phyloP scores from a whole-genome alignment of 805 yeast genomes.

The Starmerella vaccinii region DNA sequence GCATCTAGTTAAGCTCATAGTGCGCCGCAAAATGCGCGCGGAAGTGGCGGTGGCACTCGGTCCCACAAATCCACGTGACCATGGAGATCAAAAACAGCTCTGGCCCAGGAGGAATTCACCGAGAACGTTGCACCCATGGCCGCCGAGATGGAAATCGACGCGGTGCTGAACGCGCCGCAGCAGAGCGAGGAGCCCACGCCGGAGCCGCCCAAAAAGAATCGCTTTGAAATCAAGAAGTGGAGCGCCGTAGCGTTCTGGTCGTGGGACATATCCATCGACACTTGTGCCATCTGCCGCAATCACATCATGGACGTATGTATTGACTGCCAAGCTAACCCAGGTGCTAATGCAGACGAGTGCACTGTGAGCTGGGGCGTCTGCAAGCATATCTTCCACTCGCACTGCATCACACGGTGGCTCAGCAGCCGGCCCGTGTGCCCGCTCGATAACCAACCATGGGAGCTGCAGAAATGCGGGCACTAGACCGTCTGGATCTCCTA shows the following conservation, averaged over 20 bases:
- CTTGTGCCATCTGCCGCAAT: conserved; percentile 96
- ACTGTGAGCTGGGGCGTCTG: conserved; percentile 96
- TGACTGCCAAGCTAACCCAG: conserved; percentile 83
- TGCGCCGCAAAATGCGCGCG: no score
- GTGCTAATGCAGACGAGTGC: conserved; percentile 61
- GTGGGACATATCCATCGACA: conserved; percentile 92
- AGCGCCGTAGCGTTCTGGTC: conserved; percentile 99
- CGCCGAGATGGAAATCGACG: not conserved
- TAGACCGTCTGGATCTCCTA: no score
- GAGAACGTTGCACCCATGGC: not conserved
- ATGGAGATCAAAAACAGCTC: no score
- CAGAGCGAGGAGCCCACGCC: not conserved
- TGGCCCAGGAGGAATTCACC: no score
- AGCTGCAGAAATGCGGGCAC: conserved; percentile 59
- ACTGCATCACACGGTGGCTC: conserved; percentile 92
- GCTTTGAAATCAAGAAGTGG: conserved; percentile 94
- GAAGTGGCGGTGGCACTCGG: not conserved
- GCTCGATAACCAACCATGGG: conserved; percentile 88
- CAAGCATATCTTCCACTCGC: conserved; percentile 96
- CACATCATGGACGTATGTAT: conserved; percentile 96
- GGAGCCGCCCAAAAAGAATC: conserved; percentile 16
- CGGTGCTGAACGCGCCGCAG: not conserved
- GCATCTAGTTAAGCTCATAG: no score
- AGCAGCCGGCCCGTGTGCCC: conserved; percentile 95
- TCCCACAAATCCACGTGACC: not conserved